phyloP scores from a whole-genome alignment of 306 rosid genomes.

The Prunus armeniaca region DNA sequence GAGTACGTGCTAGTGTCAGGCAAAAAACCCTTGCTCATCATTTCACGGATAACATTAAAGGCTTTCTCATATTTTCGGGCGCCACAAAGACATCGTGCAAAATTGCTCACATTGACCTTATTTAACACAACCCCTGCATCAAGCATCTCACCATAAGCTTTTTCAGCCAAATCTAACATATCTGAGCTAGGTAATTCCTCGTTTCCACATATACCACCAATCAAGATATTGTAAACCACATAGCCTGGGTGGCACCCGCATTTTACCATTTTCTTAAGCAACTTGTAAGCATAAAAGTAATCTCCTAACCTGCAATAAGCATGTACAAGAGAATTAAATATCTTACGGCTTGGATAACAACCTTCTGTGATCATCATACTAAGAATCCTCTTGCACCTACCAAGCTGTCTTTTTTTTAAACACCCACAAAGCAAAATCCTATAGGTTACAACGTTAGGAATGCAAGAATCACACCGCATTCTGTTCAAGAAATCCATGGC shows the following conservation, averaged over 20 bases:
- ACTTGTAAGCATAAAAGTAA: slow-evolving; percentile 67
- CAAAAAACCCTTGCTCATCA: slow-evolving; percentile 81
- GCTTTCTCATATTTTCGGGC: slow-evolving; percentile 75
- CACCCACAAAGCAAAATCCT: slow-evolving; percentile 72
- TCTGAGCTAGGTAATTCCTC: slow-evolving; percentile 50
- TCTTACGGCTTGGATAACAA: slow-evolving; percentile 68
- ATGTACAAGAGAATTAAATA: slow-evolving; percentile 75
- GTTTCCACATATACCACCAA: slow-evolving; percentile 61
- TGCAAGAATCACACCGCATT: slow-evolving; percentile 71
- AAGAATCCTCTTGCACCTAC: slow-evolving; percentile 83
- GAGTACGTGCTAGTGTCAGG: slow-evolving; percentile 82
- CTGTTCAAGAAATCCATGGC: slow-evolving; percentile 64
- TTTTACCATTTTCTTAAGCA: slow-evolving; percentile 62
- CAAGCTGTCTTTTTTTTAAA: slow-evolving; percentile 63
- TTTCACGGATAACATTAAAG: slow-evolving; percentile 66
- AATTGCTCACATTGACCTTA: slow-evolving; percentile 71
- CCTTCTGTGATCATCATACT: slow-evolving; percentile 83
- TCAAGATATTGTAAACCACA: slow-evolving; percentile 66
- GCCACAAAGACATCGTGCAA: slow-evolving; percentile 69
- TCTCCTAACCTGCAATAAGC: slow-evolving; percentile 65
- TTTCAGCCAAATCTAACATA: slow-evolving; percentile 65
- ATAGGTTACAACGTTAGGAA: slow-evolving; percentile 70
- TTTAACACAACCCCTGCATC: slow-evolving; percentile 60
- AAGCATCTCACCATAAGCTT: slow-evolving; percentile 75
- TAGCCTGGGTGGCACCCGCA: slow-evolving; percentile 73